These are phyloP conservation scores for Theileria parva DNA, from an alignment of 169 alveolate species.

Conservation along the genomic window DNA sequence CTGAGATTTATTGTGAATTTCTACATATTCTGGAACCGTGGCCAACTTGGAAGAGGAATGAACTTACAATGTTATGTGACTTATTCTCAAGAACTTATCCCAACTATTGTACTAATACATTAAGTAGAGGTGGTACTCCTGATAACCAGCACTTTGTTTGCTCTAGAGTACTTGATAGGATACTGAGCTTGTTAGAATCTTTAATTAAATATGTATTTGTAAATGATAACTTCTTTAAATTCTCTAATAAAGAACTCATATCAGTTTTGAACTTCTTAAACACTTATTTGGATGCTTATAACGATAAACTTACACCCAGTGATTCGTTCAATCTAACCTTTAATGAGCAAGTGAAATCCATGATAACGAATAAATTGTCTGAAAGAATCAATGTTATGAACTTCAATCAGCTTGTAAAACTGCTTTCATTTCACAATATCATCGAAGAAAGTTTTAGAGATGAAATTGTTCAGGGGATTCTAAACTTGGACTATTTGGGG, in stretches of 20 bases:
- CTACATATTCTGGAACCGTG: neutral
- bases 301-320: neutral
- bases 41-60: conserved; percentile 22
- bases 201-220: neutral
- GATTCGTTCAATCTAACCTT: neutral
- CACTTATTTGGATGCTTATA: neutral
- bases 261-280: neutral
- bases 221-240: neutral
- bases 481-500: neutral
- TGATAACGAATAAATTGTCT: neutral
- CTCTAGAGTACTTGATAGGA: neutral
- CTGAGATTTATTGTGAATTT: conserved; percentile 9
- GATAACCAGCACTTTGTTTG: neutral
- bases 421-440: neutral
- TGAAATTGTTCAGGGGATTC: neutral
- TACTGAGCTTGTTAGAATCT: neutral
- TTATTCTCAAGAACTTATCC: conserved; percentile 1
- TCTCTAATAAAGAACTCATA: conserved; percentile 4
- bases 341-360: neutral
- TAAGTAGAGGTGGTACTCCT: neutral
- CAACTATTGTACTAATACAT: neutral
- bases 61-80: conserved; percentile 50
- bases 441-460: neutral
- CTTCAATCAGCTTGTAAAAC: conserved; percentile 14
- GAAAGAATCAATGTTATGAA: conserved; percentile 13